phyloP scores from a whole-genome alignment of 257 asterid species.

The Cordia subcordata region DNA sequence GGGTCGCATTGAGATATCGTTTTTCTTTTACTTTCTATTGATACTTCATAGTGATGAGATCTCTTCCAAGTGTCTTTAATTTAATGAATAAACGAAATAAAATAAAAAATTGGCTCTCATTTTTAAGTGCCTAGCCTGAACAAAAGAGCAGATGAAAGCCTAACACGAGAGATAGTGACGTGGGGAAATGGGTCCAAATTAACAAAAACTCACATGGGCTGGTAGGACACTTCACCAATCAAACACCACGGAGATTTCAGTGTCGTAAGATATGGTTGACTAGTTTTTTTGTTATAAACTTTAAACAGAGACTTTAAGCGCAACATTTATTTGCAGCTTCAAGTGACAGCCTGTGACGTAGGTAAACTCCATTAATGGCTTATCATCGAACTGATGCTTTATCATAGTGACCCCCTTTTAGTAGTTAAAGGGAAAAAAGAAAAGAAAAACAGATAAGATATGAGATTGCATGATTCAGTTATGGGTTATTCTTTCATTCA shows the following conservation, averaged over 20 bases:
- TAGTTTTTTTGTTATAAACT: too few species aligned
- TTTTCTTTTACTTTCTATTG: too few species aligned
- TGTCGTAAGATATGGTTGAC: constrained; percentile 16
- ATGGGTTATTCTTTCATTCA: too few species aligned
- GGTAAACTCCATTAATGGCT: constrained; percentile 24
- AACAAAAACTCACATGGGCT: constrained; percentile 25
- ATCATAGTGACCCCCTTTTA: neutral
- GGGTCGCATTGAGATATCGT: too few species aligned
- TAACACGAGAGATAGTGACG: constrained; percentile 2
- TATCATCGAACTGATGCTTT: constrained; percentile 6
- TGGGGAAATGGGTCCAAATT: constrained; percentile 20
- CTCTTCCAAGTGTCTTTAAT: neutral
- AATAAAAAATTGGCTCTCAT: neutral
- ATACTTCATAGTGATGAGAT: too few species aligned
- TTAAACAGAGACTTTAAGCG: constrained; percentile 5
- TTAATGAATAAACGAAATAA: neutral
- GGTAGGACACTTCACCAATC: constrained; percentile 17
- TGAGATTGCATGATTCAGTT: too few species aligned
- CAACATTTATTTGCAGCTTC: constrained; percentile 14
- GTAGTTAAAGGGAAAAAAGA: too few species aligned
- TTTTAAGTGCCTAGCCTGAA: constrained; percentile 8
- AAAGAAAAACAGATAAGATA: too few species aligned
- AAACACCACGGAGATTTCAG: constrained; percentile 4
- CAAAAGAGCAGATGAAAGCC: neutral
- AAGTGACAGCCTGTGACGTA: constrained; percentile 31